Base-by-base conservation (phyloP, 352 stramenopile species). In the Phytophthora hibernalis region DNA sequence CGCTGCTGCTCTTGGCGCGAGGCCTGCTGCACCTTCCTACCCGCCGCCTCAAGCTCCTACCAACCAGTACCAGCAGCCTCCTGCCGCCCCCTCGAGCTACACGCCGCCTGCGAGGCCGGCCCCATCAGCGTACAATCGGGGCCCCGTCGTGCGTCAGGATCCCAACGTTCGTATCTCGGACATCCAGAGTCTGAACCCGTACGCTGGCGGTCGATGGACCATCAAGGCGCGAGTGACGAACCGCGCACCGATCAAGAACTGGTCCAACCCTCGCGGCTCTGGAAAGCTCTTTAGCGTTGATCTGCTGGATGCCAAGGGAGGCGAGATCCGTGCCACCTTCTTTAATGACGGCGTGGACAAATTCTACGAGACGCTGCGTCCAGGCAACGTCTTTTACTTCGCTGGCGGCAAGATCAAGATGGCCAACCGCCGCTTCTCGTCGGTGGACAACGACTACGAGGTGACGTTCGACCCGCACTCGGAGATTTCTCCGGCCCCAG, bases 341-440 rank as follows among this genome's bases (percentile, higher is more conserved):
- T 99, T 99, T 79, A 99, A 99, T 65, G 98, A 99, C 52, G 95
- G 91, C 0, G 96, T 98, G 15, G 97, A 99, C 67, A 98, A 98
- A 70, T 99, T 98, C 64, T 98, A 98, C 80, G 80, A 94, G 40
- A 64, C 96, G 13, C 76, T 99, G 33, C 78, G 81, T 54, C 83
- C 87, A 7, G 87, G 92, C 15, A 74, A 75, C 31, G 90, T 99
- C 2, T 99, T 98, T 71, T 98, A 89, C 68, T 98, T 99, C 65
- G 84, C 83, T 2, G 96, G 94, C 40, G 98, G 97, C 18, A 91
- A 96, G 59, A 80, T 99, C 63, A 99, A 99, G 85, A 95, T 98
- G 72, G 96, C 97, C 38, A 99, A 99, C 76, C 97, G 96, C 76
- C 92, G 98, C 70, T 99, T 97, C 67, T 99, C 97, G 43, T 97